phyloP scores from a whole-genome alignment of 2,329 filamentous ascomycete species.

The Keithomyces neogunnii region DNA sequence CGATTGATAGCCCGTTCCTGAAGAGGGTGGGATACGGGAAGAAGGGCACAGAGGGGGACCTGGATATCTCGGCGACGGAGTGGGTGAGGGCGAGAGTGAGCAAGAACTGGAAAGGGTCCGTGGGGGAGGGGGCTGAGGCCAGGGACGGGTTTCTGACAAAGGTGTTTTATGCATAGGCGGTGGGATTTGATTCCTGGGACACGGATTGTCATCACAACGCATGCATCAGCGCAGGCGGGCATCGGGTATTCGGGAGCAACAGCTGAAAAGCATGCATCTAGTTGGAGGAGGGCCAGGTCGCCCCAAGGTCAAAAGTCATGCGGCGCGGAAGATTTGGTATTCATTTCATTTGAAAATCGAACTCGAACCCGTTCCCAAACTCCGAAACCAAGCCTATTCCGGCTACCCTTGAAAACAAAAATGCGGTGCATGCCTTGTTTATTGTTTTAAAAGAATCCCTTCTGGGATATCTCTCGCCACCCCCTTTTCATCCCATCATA shows the following conservation, averaged over 20 bases:
- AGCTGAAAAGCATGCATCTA: too few species aligned
- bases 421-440: background rate
- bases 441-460: background rate
- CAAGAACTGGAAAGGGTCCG: constrained; percentile 3
- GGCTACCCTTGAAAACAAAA: constrained; percentile 3
- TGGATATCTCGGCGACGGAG: constrained; percentile 4
- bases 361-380: constrained; percentile 27
- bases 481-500: background rate
- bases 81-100: constrained; percentile 4
- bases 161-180: constrained; percentile 4
- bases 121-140: background rate
- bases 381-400: constrained; percentile 25
- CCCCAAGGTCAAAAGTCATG: background rate
- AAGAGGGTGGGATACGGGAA: constrained; percentile 1
- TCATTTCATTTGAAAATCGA: constrained; percentile 25
- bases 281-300: too few species aligned
- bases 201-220: too few species aligned
- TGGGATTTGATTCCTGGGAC: background rate
- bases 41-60: background rate
- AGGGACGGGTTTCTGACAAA: constrained; percentile 5
- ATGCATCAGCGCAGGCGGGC: too few species aligned
- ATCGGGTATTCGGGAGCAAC: too few species aligned
- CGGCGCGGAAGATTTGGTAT: constrained; percentile 22
- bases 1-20: constrained; percentile 2
- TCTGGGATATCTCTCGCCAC: background rate